A percentile compares a stretch with the other conserved stretches of the same genome.
These are phyloP conservation scores for Narthecium ossifragum DNA, from an alignment of 106 monocot species.

Conservation along the genomic window DNA sequence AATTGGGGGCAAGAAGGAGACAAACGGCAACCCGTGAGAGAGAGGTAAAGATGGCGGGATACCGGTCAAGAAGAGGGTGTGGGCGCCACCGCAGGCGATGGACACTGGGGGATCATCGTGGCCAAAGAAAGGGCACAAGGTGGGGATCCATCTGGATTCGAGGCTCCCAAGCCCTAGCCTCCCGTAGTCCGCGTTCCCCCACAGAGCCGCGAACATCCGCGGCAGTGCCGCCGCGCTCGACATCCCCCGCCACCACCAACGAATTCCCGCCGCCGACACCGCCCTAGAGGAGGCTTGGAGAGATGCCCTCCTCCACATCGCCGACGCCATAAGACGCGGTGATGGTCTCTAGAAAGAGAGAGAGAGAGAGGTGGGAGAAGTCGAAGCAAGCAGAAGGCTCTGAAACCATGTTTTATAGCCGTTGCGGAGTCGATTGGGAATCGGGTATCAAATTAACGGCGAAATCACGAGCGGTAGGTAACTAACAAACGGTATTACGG, in stretches of 20 bases:
- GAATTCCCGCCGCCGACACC: too few species aligned
- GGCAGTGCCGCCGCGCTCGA: conserved; percentile 6
- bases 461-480: too few species aligned
- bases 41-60: too few species aligned
- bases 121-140: conserved; percentile 55
- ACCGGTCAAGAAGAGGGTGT: conserved; percentile 94
- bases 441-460: too few species aligned
- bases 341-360: too few species aligned
- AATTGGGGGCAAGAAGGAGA: too few species aligned
- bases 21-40: too few species aligned
- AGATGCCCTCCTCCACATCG: conserved; percentile 14
- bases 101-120: conserved; percentile 49
- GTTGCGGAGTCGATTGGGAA: too few species aligned
- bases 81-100: conserved; percentile 88
- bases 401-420: too few species aligned
- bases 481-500: too few species aligned
- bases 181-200: conserved; percentile 96
- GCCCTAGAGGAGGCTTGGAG: neutral
- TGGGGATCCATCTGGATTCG: conserved; percentile 77
- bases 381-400: too few species aligned
- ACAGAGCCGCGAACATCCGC: conserved; percentile 63
- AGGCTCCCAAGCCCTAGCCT: conserved; percentile 70
- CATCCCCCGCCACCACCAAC: conserved; percentile 14
- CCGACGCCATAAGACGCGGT: conserved; percentile 7
- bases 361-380: too few species aligned